Evolutionary conservation across 805 yeast genomes (phyloP).

Genomic region (Saccharomycopsis oosterbeekiorum): DNA sequence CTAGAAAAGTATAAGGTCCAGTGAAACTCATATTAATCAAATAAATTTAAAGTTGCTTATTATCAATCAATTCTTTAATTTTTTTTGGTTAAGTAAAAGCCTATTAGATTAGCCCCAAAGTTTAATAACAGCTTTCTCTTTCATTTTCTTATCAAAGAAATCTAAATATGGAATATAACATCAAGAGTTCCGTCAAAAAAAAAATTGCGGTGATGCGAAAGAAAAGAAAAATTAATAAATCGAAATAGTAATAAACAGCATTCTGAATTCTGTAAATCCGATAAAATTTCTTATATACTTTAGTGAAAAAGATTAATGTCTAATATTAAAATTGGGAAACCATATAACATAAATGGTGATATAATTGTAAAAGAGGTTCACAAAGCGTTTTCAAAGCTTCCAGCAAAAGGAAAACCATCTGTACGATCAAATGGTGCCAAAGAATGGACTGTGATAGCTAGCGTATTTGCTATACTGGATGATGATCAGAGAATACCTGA

Average conservation of each 20-base stretch:
- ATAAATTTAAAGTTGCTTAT: no score
- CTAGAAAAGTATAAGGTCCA: no score
- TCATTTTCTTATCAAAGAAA: no score
- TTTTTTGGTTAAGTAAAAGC: no score
- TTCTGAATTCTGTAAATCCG: neutral
- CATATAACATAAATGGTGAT: neutral
- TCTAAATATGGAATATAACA: no score
- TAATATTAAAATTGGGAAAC: neutral
- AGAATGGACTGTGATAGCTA: conserved; percentile 84
- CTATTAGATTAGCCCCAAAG: no score
- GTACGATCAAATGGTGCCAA: conserved; percentile 49
- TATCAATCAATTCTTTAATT: no score
- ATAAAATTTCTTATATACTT: no score
- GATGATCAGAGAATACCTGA: conserved; percentile 11
- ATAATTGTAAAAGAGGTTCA: neutral
- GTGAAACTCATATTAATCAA: no score
- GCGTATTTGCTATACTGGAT: conserved; percentile 40
- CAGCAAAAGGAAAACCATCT: conserved; percentile 48
- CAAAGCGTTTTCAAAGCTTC: conserved; percentile 36
- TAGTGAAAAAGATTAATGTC: neutral
- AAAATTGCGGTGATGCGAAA: neutral
- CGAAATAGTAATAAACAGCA: neutral
- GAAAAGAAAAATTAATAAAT: neutral
- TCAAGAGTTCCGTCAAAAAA: no score
- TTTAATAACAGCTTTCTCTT: no score